phyloP scores from a whole-genome alignment of 176 grass and related monocot genomes.

The Zoysia pacifica region DNA sequence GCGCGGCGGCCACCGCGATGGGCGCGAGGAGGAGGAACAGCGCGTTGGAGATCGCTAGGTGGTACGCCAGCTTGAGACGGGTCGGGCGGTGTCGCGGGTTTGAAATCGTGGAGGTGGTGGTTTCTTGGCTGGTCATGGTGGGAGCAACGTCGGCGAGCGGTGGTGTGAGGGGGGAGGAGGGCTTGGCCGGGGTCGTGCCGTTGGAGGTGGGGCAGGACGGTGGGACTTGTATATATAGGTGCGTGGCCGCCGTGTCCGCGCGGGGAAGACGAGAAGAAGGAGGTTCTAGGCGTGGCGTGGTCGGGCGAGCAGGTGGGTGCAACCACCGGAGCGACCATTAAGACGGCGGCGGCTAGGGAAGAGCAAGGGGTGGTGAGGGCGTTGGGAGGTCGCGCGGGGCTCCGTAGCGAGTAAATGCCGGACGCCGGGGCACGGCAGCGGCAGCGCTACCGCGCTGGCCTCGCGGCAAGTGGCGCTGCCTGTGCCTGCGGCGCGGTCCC shows the following conservation, averaged over 20 bases:
- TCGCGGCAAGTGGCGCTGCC: too few relatives aligned
- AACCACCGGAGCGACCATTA: conserved; percentile 76
- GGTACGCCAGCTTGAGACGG: conserved; percentile 46
- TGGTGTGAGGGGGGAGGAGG: too few relatives aligned
- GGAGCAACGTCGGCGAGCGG: too few relatives aligned
- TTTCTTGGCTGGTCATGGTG: conserved; percentile 26
- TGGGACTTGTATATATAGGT: conserved; percentile 26
- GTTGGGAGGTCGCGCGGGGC: too few relatives aligned
- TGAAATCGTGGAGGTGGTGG: neutral
- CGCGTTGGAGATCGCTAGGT: conserved; percentile 54
- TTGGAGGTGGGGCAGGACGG: conserved; percentile 5
- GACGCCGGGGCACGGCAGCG: too few relatives aligned
- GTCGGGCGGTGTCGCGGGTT: neutral
- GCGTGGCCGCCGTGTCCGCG: neutral
- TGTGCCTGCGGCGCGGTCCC: too few relatives aligned
- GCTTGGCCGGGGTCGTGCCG: neutral
- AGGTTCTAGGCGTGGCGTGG: neutral
- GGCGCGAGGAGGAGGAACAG: conserved; percentile 38
- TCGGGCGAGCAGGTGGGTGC: conserved; percentile 57
- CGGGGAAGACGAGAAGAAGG: neutral
- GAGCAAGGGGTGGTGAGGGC: too few relatives aligned
- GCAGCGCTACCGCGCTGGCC: too few relatives aligned
- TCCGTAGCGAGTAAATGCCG: too few relatives aligned
- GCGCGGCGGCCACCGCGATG: conserved; percentile 2
- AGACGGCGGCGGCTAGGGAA: conserved; percentile 9